A percentile compares a stretch with the other conserved stretches of the same genome.
Evolutionary conservation across 1,284 basidiomycete genomes (phyloP).

Genomic region (Ustilago tritici): DNA sequence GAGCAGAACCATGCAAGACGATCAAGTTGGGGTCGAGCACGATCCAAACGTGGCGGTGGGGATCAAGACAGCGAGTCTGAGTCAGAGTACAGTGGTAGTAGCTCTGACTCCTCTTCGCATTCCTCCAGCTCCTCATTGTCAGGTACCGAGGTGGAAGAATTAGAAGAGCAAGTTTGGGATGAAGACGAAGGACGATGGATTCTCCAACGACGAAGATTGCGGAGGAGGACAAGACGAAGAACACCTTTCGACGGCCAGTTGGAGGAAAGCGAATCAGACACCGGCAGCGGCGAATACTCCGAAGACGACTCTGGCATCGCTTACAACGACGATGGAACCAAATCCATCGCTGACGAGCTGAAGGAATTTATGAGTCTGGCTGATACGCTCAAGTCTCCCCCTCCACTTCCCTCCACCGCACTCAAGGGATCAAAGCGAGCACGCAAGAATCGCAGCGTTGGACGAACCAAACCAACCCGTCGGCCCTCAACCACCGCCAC

Average conservation of each 20-base stretch:
- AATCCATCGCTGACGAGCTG: conserved; percentile 24
- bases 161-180: conserved; percentile 42
- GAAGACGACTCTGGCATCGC: conserved; percentile 43
- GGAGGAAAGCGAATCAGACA: conserved; percentile 10
- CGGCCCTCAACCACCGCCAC: background rate
- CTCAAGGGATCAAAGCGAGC: background rate
- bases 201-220: conserved; percentile 34
- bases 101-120: conserved; percentile 12
- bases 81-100: conserved; percentile 15
- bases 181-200: conserved; percentile 40
- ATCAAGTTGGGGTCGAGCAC: conserved; percentile 34
- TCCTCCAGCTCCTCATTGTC: conserved; percentile 11
- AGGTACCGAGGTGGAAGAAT: conserved; percentile 28
- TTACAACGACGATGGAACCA: conserved; percentile 32
- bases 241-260: conserved; percentile 25
- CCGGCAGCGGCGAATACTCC: conserved; percentile 24
- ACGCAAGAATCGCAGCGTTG: background rate
- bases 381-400: conserved; percentile 33
- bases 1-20: conserved; percentile 3
- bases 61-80: conserved; percentile 7
- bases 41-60: background rate
- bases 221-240: conserved; percentile 21
- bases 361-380: conserved; percentile 32
- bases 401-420: conserved; percentile 1
- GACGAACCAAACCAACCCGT: background rate